Evolutionary conservation across 2,329 filamentous ascomycete genomes (phyloP).

Genomic region (Cladosporium sp.): DNA sequence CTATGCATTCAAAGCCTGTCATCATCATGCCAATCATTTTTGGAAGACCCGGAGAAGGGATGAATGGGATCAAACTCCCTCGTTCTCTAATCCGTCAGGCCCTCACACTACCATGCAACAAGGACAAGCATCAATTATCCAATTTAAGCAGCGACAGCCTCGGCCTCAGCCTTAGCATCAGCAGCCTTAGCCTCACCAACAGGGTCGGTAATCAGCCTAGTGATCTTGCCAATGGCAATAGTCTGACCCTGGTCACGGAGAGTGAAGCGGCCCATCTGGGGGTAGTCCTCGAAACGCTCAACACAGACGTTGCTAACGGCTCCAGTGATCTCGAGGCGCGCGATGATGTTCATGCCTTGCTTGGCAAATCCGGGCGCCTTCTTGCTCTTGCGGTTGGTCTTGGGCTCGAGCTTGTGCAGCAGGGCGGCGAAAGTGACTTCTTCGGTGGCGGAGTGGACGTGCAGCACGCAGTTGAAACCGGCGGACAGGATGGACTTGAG

Average conservation of each 20-base stretch:
- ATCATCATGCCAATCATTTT: not conserved
- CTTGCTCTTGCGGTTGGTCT: conserved; percentile 91
- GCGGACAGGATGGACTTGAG: conserved; percentile 91
- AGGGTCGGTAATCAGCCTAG: conserved; percentile 68
- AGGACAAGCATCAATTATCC: not conserved
- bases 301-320: conserved; percentile 80
- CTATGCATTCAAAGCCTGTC: not conserved
- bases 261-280: conserved; percentile 89
- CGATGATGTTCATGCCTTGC: conserved; percentile 82
- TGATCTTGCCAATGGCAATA: conserved; percentile 99
- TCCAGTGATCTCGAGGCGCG: conserved; percentile 81
- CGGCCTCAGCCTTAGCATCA: conserved; percentile 24
- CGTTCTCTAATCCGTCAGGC: not conserved
- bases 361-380: conserved; percentile 86
- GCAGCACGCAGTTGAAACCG: conserved; percentile 96
- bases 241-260: conserved; percentile 91
- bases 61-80: not conserved
- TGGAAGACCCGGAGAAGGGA: not conserved
- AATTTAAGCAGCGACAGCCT: conserved; percentile 9
- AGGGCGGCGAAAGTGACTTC: conserved; percentile 89
- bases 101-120: not conserved
- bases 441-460: conserved; percentile 96
- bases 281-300: conserved; percentile 93
- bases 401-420: conserved; percentile 93
- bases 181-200: conserved; percentile 20